Base-by-base conservation (phyloP, 2,329 filamentous ascomycete genomes). In the Fusarium anthophilum region DNA sequence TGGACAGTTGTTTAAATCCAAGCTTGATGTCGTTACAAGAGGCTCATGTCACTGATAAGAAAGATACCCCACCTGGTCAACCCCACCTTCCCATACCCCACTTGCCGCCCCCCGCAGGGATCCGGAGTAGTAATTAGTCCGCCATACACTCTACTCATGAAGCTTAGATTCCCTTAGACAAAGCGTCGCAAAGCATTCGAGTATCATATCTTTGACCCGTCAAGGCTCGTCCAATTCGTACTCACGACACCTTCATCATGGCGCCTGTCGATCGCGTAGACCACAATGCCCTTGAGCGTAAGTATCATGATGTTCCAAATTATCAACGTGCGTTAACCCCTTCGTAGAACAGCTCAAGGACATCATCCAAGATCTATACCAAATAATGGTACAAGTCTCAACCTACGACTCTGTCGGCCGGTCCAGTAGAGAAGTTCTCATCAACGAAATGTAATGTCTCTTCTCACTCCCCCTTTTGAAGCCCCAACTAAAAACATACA, bases 341-440 rank as follows among this genome's bases (percentile, higher is more conserved):
- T 37, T 9, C 7, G 20, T 76, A 91, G 89, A 87, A 75, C 85
- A 89, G 81, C 84, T 91, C 82, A 89, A 91, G 78, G 86, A 90
- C 76, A 85, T 90, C 69, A 90, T 92, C 80, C 89, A 91, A 77
- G 88, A 90, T 75, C 86, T 91, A 45, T 91, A 90, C 84, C 86
- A 90, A 75, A 82, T 91, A 67, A 89, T 91, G 85, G 88, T 92
- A 51, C 90, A 92, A 78, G 85, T 89, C 35, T 86, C 88, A 38
- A 86, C 87, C 66, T 92, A 91, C 83, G 89, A 91, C 83, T 82
- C 84, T 45, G 83, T 85, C 67, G 82, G 82, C 66, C 84, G 85
- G 2, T 83, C 89, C 18, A 87, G 86, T 44, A 85, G 84, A 73
- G 88, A 91, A 43, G 88, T 91, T 37, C 85, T 92, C 44, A 83